These are phyloP conservation scores for Mycena vulgaris DNA, from an alignment of 768 basidiomycete genomes.

Conservation along the genomic window DNA sequence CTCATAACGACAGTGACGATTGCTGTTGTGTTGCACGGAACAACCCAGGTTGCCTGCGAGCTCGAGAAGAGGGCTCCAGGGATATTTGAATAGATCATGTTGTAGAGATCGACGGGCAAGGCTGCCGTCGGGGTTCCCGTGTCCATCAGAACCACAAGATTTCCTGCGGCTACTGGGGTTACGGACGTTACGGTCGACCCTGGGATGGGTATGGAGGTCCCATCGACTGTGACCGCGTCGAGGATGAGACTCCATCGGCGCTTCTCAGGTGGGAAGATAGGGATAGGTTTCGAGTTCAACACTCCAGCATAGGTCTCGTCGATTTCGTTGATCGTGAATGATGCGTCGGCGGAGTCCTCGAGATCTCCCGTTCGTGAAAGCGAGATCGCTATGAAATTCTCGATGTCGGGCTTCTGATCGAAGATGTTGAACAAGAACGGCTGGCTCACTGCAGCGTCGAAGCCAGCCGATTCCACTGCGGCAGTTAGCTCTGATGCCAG, in stretches of 20 bases:
- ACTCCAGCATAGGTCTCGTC: neutral
- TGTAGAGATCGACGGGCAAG: neutral
- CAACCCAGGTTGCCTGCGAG: neutral
- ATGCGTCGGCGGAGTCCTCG: too few relatives aligned
- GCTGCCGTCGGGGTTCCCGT: constrained; percentile 4
- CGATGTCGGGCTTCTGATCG: too few relatives aligned
- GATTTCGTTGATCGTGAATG: constrained; percentile 3
- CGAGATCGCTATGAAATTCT: too few relatives aligned
- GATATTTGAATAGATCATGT: constrained; percentile 14
- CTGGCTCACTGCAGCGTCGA: neutral
- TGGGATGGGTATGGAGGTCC: neutral
- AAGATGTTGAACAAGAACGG: too few relatives aligned
- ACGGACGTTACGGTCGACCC: neutral
- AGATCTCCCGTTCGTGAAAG: too few relatives aligned
- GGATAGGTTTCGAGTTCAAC: neutral
- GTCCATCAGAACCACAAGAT: constrained; percentile 5
- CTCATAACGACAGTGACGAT: constrained; percentile 9
- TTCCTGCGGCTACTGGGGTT: neutral
- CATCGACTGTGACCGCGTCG: constrained; percentile 6
- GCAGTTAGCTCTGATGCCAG: too few relatives aligned
- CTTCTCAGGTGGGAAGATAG: neutral
- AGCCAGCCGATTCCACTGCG: too few relatives aligned
- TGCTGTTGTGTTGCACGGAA: constrained; percentile 16
- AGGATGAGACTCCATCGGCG: constrained; percentile 1
- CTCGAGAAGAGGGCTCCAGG: neutral